These are phyloP conservation scores for Tulasnella sp. DNA, from an alignment of 768 basidiomycete species.

Conservation along the genomic window DNA sequence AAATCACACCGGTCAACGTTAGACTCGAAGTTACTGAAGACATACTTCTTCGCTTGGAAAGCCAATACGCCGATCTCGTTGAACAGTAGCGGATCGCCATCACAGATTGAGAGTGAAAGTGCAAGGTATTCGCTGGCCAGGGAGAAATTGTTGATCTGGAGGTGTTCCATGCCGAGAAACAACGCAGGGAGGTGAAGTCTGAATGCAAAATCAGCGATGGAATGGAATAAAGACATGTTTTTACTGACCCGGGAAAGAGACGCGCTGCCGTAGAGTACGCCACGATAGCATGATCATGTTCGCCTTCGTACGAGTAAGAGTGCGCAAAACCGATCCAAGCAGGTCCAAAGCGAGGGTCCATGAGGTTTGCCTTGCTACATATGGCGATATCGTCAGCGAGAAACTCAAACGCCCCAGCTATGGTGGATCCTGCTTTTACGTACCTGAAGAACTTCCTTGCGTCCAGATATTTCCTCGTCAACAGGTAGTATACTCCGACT, in stretches of 20 bases:
- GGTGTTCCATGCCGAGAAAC: constrained; percentile 98
- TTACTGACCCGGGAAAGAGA: constrained; percentile 77
- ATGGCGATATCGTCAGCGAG: no score
- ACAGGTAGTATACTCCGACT: constrained; percentile 93
- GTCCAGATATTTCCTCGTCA: constrained; percentile 76
- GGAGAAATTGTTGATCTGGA: constrained; percentile 69
- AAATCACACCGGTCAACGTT: no score
- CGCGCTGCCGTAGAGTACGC: constrained; percentile 95
- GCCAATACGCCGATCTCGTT: constrained; percentile 94
- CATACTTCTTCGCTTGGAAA: constrained; percentile 75
- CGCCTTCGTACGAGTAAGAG: constrained; percentile 92
- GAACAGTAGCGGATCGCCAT: constrained; percentile 76
- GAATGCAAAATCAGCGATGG: background rate
- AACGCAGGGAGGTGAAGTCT: constrained; percentile 93
- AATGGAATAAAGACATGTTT: background rate
- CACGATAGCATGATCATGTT: constrained; percentile 96
- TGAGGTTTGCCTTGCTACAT: constrained; percentile 81
- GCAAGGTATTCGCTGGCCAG: constrained; percentile 83
- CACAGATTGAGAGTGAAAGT: constrained; percentile 71
- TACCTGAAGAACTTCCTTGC: constrained; percentile 93
- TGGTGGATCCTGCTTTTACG: constrained; percentile 13
- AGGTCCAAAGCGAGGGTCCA: constrained; percentile 93
- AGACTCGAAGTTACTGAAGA: no score
- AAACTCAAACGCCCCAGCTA: background rate
- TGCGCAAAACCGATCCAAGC: constrained; percentile 98